phyloP scores from a whole-genome alignment of 1,139 yeast species.

The Meyerozyma smithsonii region DNA sequence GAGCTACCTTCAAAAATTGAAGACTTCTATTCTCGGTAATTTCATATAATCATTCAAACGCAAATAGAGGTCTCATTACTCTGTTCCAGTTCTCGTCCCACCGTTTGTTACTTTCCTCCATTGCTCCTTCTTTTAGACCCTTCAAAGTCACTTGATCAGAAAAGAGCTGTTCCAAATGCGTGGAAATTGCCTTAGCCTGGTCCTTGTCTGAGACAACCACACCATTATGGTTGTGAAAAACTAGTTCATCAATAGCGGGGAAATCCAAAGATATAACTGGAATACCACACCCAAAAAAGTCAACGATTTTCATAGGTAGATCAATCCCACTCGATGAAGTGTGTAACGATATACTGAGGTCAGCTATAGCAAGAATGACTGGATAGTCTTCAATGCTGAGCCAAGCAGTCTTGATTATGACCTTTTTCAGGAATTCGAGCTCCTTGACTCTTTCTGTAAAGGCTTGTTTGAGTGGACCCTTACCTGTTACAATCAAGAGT shows the following conservation, averaged over 20 bases:
- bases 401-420: slow-evolving; percentile 69
- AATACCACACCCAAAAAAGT: slow-evolving; percentile 92
- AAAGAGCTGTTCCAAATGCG: slow-evolving; percentile 43
- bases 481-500: slow-evolving; percentile 80
- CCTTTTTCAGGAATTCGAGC: slow-evolving; percentile 40
- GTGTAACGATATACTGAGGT: slow-evolving; percentile 86
- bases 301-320: slow-evolving; percentile 95
- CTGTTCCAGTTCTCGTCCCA: slow-evolving; percentile 78
- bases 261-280: slow-evolving; percentile 82
- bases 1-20: neutral
- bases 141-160: slow-evolving; percentile 28
- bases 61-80: slow-evolving; percentile 18
- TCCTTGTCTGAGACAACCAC: slow-evolving; percentile 29
- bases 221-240: slow-evolving; percentile 44
- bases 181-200: slow-evolving; percentile 47
- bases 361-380: slow-evolving; percentile 66
- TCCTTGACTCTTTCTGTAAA: slow-evolving; percentile 45
- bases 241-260: slow-evolving; percentile 66
- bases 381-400: slow-evolving; percentile 79
- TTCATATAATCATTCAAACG: slow-evolving; percentile 7
- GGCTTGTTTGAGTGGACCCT: slow-evolving; percentile 71
- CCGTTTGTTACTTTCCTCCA: slow-evolving; percentile 55
- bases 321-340: slow-evolving; percentile 91
- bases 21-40: neutral
- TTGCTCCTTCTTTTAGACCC: slow-evolving; percentile 61